Percentiles rank a stretch among this genome's conserved stretches.
Evolutionary conservation across 208 protist genomes (phyloP).

Genomic region (Leishmania arabica): DNA sequence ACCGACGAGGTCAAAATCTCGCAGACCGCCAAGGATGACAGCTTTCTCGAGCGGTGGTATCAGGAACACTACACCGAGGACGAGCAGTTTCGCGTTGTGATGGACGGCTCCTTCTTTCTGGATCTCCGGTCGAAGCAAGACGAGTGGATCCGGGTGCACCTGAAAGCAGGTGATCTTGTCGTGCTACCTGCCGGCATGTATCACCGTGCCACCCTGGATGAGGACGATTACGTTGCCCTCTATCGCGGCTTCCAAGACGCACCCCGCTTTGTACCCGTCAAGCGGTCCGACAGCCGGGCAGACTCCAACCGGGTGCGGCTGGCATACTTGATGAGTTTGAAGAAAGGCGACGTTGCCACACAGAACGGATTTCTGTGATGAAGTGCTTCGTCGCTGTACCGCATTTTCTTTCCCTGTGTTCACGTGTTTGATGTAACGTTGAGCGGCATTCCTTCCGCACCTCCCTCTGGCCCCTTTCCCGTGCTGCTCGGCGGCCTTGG

Average conservation of each 20-base stretch:
- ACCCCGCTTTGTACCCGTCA: conserved; percentile 82
- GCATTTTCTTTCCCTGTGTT: background rate
- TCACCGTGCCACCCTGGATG: conserved; percentile 83
- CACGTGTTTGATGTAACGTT: background rate
- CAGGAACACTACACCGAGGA: conserved; percentile 94
- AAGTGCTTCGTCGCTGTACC: background rate
- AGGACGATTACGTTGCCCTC: conserved; percentile 88
- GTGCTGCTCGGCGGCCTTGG: background rate
- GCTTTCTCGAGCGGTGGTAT: conserved; percentile 89
- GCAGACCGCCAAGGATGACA: conserved; percentile 91
- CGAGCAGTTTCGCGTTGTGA: conserved; percentile 90
- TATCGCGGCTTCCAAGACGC: conserved; percentile 86
- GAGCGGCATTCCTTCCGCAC: background rate
- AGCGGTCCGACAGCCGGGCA: conserved; percentile 63
- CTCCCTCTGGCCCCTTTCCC: background rate
- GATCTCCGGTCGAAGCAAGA: conserved; percentile 92
- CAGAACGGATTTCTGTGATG: conserved; percentile 62
- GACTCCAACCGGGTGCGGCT: conserved; percentile 78
- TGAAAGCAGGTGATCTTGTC: conserved; percentile 82
- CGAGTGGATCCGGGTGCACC: conserved; percentile 92
- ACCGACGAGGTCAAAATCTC: conserved; percentile 85
- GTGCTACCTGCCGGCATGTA: conserved; percentile 88
- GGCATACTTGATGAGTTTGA: conserved; percentile 86
- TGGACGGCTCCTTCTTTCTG: conserved; percentile 92
- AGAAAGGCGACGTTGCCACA: conserved; percentile 86